Evolutionary conservation across 2,329 filamentous ascomycete species (phyloP).

Genomic region (Fusarium sp.): DNA sequence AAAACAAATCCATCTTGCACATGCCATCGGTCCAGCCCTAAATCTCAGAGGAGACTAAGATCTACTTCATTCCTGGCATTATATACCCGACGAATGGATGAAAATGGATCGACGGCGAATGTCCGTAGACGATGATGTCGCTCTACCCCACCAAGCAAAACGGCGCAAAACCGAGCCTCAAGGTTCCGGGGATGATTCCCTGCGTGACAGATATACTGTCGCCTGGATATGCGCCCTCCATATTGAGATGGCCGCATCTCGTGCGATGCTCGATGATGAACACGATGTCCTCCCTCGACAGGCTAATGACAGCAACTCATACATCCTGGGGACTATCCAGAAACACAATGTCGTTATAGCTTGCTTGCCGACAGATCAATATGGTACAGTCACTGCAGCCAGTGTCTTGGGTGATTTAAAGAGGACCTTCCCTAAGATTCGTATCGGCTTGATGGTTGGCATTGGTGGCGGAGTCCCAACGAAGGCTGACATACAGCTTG

Average conservation of each 20-base stretch:
- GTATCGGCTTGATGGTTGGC: constrained; percentile 42
- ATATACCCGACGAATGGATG: too few relatives aligned
- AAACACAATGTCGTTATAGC: constrained; percentile 48
- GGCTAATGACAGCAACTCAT: constrained; percentile 37
- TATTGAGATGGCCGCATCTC: constrained; percentile 49
- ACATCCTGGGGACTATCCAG: constrained; percentile 41
- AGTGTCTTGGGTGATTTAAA: constrained; percentile 43
- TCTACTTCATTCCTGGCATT: too few relatives aligned
- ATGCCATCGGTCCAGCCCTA: background rate
- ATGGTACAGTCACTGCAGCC: constrained; percentile 46
- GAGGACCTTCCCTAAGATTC: constrained; percentile 59
- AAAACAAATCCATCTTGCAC: background rate
- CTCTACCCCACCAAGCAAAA: background rate
- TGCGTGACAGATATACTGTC: constrained; percentile 30
- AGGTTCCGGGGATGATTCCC: accelerated
- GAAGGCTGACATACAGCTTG: constrained; percentile 45
- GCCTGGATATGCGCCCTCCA: constrained; percentile 53
- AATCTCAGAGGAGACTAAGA: accelerated
- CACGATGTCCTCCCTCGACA: constrained; percentile 4
- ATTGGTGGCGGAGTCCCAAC: constrained; percentile 45
- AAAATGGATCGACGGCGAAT: background rate
- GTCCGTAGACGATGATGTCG: accelerated
- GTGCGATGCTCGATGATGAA: constrained; percentile 48
- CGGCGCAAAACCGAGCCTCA: background rate
- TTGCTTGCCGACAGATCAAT: constrained; percentile 36